These are phyloP conservation scores for Erysimum cheiranthoides DNA, from an alignment of 345 rosid species.

Conservation along the genomic window DNA sequence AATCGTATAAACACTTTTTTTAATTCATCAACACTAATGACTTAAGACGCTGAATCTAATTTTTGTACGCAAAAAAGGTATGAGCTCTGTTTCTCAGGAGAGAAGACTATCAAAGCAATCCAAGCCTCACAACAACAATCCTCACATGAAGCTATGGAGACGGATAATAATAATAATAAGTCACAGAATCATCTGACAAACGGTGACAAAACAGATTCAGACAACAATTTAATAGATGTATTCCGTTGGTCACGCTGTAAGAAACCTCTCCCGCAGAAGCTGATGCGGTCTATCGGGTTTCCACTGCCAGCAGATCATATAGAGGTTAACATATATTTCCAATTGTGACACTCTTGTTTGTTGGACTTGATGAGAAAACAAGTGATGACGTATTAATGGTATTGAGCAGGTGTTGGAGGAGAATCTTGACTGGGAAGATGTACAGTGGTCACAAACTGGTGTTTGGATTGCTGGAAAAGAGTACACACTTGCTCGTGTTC, in stretches of 20 bases:
- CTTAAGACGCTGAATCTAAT: constrained; percentile 2
- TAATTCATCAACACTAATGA: not conserved
- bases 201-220: constrained; percentile 77
- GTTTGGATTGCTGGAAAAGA: constrained; percentile 97
- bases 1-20: not conserved
- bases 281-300: constrained; percentile 85
- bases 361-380: not conserved
- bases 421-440: constrained; percentile 96
- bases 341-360: constrained; percentile 15
- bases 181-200: constrained; percentile 67
- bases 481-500: constrained; percentile 86
- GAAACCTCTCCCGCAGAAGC: constrained; percentile 88
- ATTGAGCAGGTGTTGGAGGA: constrained; percentile 77
- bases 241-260: constrained; percentile 96
- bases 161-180: constrained; percentile 50
- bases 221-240: constrained; percentile 66
- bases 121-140: constrained; percentile 55
- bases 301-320: constrained; percentile 86
- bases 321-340: constrained; percentile 62
- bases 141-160: constrained; percentile 61
- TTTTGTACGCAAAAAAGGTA: constrained; percentile 58
- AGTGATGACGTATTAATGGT: not conserved
- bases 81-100: constrained; percentile 92
- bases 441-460: constrained; percentile 99
- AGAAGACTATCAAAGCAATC: constrained; percentile 74